phyloP scores from a whole-genome alignment of 768 basidiomycete genomes.

The Agaricus subrufescens region DNA sequence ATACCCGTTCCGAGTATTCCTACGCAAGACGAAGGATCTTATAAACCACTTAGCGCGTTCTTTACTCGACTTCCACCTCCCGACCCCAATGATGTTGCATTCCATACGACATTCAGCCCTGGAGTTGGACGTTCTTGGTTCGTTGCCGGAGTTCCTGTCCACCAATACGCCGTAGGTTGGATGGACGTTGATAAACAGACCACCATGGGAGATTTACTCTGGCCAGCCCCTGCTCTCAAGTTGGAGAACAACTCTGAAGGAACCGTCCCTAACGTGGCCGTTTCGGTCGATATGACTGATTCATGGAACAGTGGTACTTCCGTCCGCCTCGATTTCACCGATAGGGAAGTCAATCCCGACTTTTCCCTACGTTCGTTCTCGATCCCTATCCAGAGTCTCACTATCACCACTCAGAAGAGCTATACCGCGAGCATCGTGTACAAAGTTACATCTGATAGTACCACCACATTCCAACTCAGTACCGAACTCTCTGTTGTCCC shows the following conservation, averaged over 20 bases:
- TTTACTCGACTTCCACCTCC: slow-evolving; percentile 47
- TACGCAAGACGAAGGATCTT: slow-evolving; percentile 45
- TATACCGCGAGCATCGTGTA: slow-evolving; percentile 54
- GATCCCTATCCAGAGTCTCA: slow-evolving; percentile 63
- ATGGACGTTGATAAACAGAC: slow-evolving; percentile 76
- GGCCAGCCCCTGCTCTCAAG: slow-evolving; percentile 52
- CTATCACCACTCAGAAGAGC: slow-evolving; percentile 33
- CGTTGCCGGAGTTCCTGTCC: slow-evolving; percentile 52
- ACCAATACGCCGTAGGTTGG: slow-evolving; percentile 52
- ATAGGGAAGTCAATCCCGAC: slow-evolving; percentile 36
- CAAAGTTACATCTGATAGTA: slow-evolving; percentile 31
- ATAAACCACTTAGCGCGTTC: slow-evolving; percentile 50
- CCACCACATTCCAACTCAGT: slow-evolving; percentile 22
- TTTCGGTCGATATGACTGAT: slow-evolving; percentile 51
- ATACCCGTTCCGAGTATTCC: slow-evolving; percentile 34
- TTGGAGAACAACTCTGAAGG: slow-evolving; percentile 47
- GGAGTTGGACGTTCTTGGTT: slow-evolving; percentile 71
- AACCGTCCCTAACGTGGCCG: slow-evolving; percentile 33
- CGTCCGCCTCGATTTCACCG: slow-evolving; percentile 40
- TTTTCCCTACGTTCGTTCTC: slow-evolving; percentile 52
- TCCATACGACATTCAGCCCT: slow-evolving; percentile 66
- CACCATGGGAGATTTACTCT: slow-evolving; percentile 63
- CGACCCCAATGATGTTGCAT: slow-evolving; percentile 45
- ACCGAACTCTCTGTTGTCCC: slow-evolving; percentile 20
- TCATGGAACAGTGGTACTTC: slow-evolving; percentile 73